These are phyloP conservation scores for Moringa oleifera DNA, from an alignment of 345 rosid genomes.

Conservation along the genomic window DNA sequence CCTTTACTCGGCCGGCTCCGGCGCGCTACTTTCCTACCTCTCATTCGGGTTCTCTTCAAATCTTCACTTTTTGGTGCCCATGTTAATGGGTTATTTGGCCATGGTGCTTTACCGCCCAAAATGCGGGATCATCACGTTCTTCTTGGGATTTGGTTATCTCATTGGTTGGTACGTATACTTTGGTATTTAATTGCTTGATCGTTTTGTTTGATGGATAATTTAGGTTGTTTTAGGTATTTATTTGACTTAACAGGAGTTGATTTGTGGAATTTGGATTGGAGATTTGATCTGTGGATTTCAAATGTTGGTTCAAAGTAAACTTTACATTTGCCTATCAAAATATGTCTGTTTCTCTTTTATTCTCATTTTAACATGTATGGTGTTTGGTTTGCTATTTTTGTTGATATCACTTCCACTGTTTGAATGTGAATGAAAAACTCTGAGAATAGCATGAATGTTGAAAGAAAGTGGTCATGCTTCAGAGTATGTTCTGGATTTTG, in stretches of 20 bases:
- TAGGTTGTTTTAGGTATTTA: too few species aligned
- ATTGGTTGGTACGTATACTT: conserved; percentile 67
- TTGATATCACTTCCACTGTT: too few species aligned
- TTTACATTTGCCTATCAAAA: too few species aligned
- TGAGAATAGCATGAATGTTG: too few species aligned
- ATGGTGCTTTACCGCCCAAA: conserved; percentile 63
- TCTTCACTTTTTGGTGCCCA: conserved; percentile 86
- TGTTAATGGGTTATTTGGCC: conserved; percentile 65
- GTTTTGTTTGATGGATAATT: not conserved
- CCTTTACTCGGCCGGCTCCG: conserved; percentile 59
- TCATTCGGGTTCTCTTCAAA: conserved; percentile 87
- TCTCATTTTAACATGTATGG: too few species aligned
- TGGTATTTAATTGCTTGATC: not conserved
- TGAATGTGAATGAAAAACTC: too few species aligned
- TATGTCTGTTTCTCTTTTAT: too few species aligned
- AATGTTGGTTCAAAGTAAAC: too few species aligned
- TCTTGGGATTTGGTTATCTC: conserved; percentile 72
- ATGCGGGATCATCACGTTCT: conserved; percentile 69
- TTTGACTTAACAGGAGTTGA: not conserved
- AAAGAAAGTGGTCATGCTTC: not conserved
- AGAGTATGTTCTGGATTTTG: too few species aligned
- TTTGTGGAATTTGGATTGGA: not conserved
- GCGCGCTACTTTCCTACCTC: conserved; percentile 65
- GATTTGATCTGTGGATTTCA: conserved; percentile 7
- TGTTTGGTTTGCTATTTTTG: too few species aligned